phyloP scores from a whole-genome alignment of 2,329 filamentous ascomycete species.

The Neopestalotiopsis clavispora region DNA sequence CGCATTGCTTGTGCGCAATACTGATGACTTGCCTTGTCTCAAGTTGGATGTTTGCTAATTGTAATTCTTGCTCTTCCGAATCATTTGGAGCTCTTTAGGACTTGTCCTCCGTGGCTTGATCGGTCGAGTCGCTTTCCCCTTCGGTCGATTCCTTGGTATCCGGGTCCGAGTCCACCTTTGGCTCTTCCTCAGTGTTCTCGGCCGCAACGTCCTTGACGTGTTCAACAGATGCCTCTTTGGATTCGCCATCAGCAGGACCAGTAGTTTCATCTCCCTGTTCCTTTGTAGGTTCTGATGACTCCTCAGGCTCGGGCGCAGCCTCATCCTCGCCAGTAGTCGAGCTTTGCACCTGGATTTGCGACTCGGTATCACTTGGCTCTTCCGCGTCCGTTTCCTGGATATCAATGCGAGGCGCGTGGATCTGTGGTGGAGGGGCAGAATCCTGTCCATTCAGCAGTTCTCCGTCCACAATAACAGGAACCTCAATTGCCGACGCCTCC shows the following conservation, averaged over 20 bases:
- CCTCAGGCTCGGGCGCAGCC: constrained; percentile 27
- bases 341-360: constrained; percentile 21
- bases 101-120: background rate
- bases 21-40: background rate
- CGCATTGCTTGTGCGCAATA: background rate
- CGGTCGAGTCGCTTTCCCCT: background rate
- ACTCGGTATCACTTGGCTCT: constrained; percentile 22
- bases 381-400: constrained; percentile 23
- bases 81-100: background rate
- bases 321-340: constrained; percentile 24
- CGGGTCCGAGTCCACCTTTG: background rate
- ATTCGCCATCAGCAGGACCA: background rate
- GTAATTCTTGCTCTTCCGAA: background rate
- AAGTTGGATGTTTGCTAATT: background rate
- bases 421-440: constrained; percentile 23
- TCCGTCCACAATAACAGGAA: constrained; percentile 47
- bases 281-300: constrained; percentile 28
- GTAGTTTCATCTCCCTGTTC: constrained; percentile 21
- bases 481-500: constrained; percentile 43
- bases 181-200: constrained; percentile 3
- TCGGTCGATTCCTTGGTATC: constrained; percentile 4
- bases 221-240: constrained; percentile 11
- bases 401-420: constrained; percentile 1
- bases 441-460: constrained; percentile 34
- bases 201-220: constrained; percentile 15